Percentiles rank a stretch among this genome's conserved stretches.
Conservation (phyloP, 805 yeast species). For the Torulaspora quercuum region DNA sequence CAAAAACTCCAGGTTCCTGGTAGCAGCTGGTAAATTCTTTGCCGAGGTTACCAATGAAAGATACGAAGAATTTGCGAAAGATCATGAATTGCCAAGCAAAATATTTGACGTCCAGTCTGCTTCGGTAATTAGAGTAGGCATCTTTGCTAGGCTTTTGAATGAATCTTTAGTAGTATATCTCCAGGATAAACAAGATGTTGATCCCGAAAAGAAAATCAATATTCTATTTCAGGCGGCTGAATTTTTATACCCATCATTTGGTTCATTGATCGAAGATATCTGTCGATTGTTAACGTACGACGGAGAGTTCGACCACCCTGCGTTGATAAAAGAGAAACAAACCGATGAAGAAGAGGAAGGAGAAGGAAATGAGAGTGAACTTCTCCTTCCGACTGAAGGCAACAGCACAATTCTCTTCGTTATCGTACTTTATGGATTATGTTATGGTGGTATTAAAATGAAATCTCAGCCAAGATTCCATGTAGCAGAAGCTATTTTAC, state of each 20-base stretch:
- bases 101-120: constrained; percentile 18
- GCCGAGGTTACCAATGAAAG: constrained; percentile 43
- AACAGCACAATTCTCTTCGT: constrained; percentile 25
- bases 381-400: constrained; percentile 26
- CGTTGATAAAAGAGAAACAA: constrained; percentile 8
- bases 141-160: constrained; percentile 25
- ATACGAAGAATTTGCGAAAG: constrained; percentile 39
- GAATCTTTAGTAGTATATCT: constrained; percentile 26
- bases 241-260: constrained; percentile 32
- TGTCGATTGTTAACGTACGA: constrained; percentile 28
- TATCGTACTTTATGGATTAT: constrained; percentile 31
- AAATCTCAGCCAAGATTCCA: constrained; percentile 26
- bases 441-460: constrained; percentile 27
- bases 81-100: constrained; percentile 18
- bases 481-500: constrained; percentile 24
- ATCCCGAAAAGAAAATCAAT: constrained; percentile 17
- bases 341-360: constrained; percentile 16
- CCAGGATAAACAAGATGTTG: constrained; percentile 10
- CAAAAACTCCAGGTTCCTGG: constrained; percentile 34
- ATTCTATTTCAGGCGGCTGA: constrained; percentile 35
- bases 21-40: constrained; percentile 56
- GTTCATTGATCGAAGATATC: constrained; percentile 23
- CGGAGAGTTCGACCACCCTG: constrained; percentile 18
- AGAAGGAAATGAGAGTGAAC: constrained; percentile 10
- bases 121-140: constrained; percentile 26